Evolutionary conservation across 2,329 filamentous ascomycete genomes (phyloP), one percentile per base, ranked within the genome.

Genomic region (Aspergillus sergii): DNA sequence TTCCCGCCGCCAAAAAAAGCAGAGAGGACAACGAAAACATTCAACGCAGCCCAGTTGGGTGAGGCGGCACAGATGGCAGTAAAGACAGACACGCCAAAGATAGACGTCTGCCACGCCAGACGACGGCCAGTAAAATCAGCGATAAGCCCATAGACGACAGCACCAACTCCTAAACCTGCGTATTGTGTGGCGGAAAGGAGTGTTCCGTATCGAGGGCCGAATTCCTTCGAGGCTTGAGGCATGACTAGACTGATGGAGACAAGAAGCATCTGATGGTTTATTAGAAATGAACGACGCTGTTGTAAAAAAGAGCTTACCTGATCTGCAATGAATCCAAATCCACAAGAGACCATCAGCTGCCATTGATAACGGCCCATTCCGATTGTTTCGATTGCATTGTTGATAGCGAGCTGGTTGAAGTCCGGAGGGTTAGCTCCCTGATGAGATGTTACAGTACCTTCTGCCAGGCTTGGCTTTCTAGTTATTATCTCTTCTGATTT

Each of bases 341-440:
- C 57, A 34, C 57, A 62, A 14, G 57, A 46, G 8, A 53, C 32
- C 7, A 60, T 41, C 9, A 64, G 23, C 26, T 60, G 50, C 59
- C 59, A 62, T 36, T 64, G 63, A 21, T 62, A 64, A 11, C 51
- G 50, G 21, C 63, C 63, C 59, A 64, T 62, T 3, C 63, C 63
- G 21, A 64, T 64, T 7, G 50, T 21, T 12, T 62, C 41, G 16
- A 64, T 59, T 3, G 63, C 63, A 26, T 57, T 32, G 23, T 51
- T 51, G 8, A 51, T 51, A 19, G n/a, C 21, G 21, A 23, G 43
- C n/a, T 46, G 43, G 21, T 36, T 36, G 34, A 36, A 36, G 34
- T 36, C 34, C 14, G 34, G 14, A 16, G 14, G 12, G 34, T 36
- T 36, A 14, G 34, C 34, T 36, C 34, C 34, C 34, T 36, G 34